These are phyloP conservation scores for Colletotrichum agaves DNA, from an alignment of 2,329 filamentous ascomycete species.

Conservation along the genomic window DNA sequence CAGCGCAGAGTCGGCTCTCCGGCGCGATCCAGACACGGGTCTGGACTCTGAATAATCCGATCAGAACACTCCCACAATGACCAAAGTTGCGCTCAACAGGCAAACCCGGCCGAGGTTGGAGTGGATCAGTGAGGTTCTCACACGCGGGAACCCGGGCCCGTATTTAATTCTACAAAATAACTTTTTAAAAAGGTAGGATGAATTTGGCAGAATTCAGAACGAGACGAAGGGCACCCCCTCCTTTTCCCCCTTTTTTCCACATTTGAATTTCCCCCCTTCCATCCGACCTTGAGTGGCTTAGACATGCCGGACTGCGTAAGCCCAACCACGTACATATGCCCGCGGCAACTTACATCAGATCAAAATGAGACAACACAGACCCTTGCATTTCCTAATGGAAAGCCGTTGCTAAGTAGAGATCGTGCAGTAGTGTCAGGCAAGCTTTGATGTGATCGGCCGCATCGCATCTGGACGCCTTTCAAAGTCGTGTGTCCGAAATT, in stretches of 20 bases:
- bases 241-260: too few relatives aligned
- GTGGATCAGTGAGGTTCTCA: neutral
- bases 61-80: too few relatives aligned
- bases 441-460: neutral
- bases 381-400: neutral
- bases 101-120: too few relatives aligned
- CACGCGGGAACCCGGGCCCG: neutral
- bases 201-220: too few relatives aligned
- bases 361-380: neutral
- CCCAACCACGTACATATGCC: slow-evolving; percentile 1
- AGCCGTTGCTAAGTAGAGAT: neutral
- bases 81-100: too few relatives aligned
- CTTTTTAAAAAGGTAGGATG: neutral
- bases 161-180: neutral
- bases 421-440: neutral
- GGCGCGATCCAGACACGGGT: too few relatives aligned
- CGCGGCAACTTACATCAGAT: slow-evolving; percentile 5
- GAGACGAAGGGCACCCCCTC: neutral
- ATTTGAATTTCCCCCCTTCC: neutral
- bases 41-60: too few relatives aligned
- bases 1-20: too few relatives aligned
- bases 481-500: neutral
- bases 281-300: neutral
- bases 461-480: too few relatives aligned
- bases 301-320: neutral